phyloP scores from a whole-genome alignment of 176 grass and related monocot species.

The Dactylis glomerata region DNA sequence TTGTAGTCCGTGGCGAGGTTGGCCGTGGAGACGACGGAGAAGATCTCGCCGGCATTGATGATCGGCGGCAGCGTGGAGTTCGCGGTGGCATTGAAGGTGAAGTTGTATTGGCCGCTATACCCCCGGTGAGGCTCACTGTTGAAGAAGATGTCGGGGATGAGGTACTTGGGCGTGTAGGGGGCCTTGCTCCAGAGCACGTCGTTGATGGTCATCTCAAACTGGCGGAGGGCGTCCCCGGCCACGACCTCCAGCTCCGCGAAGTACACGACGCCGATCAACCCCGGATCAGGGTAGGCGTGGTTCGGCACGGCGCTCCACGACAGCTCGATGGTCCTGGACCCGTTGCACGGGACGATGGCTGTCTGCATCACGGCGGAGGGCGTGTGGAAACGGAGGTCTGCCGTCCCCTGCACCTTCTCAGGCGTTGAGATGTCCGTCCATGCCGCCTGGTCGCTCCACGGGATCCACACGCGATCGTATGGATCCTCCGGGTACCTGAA shows the following conservation, averaged over 20 bases:
- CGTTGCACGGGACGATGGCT: too few species aligned
- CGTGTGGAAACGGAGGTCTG: too few species aligned
- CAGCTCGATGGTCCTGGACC: too few species aligned
- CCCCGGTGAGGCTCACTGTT: neutral
- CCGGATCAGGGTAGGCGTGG: neutral
- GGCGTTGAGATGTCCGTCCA: too few species aligned
- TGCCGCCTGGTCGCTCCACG: too few species aligned
- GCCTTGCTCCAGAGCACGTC: neutral
- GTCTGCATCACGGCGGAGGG: too few species aligned
- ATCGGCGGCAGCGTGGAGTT: conserved; percentile 46
- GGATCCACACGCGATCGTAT: neutral
- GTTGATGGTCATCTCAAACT: conserved; percentile 20
- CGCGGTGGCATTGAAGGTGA: conserved; percentile 2
- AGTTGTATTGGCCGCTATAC: neutral
- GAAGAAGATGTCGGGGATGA: neutral
- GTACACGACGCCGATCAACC: conserved; percentile 5
- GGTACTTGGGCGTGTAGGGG: conserved; percentile 12
- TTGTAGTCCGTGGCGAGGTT: conserved; percentile 17
- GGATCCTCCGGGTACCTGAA: neutral
- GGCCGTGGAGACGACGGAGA: conserved; percentile 8
- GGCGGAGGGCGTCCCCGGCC: neutral
- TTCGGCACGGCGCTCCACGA: too few species aligned
- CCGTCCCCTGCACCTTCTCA: too few species aligned
- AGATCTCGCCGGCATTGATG: conserved; percentile 41
- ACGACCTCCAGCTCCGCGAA: conserved; percentile 30